phyloP scores from a whole-genome alignment of 306 rosid genomes.

The Cicer arietinum region DNA sequence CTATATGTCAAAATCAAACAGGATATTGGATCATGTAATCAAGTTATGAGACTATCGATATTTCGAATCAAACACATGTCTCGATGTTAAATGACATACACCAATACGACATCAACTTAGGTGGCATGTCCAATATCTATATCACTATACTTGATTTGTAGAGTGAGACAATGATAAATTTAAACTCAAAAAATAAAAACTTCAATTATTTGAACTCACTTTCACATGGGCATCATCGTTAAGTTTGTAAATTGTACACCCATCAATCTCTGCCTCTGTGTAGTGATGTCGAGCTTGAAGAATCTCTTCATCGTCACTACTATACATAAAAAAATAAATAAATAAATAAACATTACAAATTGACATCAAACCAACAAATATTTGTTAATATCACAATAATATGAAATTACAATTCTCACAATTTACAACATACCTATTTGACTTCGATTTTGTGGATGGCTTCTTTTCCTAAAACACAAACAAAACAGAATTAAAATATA shows the following conservation, averaged over 20 bases:
- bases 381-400: background rate
- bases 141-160: no score
- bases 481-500: background rate
- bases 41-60: background rate
- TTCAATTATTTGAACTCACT: slow-evolving; percentile 46
- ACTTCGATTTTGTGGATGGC: background rate
- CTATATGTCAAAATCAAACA: background rate
- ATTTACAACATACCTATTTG: slow-evolving; percentile 27
- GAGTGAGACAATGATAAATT: background rate
- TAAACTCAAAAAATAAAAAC: background rate
- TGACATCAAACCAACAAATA: background rate
- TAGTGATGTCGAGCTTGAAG: slow-evolving; percentile 59
- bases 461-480: slow-evolving; percentile 5
- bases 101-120: no score
- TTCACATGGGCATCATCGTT: slow-evolving; percentile 74
- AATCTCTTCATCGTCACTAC: slow-evolving; percentile 48
- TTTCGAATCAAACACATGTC: no score
- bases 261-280: slow-evolving; percentile 62
- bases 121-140: no score
- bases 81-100: no score
- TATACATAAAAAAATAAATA: background rate
- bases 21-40: background rate
- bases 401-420: background rate
- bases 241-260: slow-evolving; percentile 47
- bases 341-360: background rate